A percentile compares a stretch with the other conserved stretches of the same genome.
These are phyloP conservation scores for Mycena leptocephala DNA, from an alignment of 768 basidiomycete species.

Conservation along the genomic window DNA sequence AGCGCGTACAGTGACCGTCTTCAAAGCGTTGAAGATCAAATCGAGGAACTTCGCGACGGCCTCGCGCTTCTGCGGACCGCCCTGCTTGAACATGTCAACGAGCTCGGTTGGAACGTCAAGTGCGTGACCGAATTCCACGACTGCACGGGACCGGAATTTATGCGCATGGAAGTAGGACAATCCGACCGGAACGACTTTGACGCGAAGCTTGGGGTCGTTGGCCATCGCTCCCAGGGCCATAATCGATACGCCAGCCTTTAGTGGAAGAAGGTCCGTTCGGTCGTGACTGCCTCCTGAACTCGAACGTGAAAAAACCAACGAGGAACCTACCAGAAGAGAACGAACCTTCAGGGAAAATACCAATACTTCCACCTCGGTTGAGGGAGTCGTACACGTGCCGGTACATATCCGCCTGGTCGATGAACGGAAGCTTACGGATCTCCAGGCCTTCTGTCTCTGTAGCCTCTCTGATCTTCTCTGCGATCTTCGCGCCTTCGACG, in stretches of 20 bases:
- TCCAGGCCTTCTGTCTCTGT: constrained; percentile 76
- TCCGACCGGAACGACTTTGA: constrained; percentile 94
- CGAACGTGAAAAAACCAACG: not conserved
- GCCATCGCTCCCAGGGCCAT: constrained; percentile 99
- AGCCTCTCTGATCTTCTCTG: constrained; percentile 78
- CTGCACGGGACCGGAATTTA: constrained; percentile 96
- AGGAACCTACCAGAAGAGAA: not conserved
- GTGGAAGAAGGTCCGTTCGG: constrained; percentile 94
- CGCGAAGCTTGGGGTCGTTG: constrained; percentile 86
- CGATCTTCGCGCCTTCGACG: constrained; percentile 76
- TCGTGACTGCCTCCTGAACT: constrained; percentile 95
- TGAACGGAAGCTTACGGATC: constrained; percentile 89
- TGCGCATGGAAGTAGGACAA: constrained; percentile 83
- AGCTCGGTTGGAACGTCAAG: constrained; percentile 93
- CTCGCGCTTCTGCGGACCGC: constrained; percentile 90
- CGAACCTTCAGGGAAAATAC: constrained; percentile 98
- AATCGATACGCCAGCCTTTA: constrained; percentile 97
- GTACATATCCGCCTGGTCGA: constrained; percentile 97
- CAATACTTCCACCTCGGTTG: constrained; percentile 91
- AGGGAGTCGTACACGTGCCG: constrained; percentile 91
- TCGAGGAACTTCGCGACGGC: constrained; percentile 93
- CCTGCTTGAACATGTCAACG: constrained; percentile 92
- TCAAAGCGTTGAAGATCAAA: constrained; percentile 92
- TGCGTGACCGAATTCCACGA: constrained; percentile 95
- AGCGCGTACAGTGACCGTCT: constrained; percentile 95